Percentiles rank a stretch among this genome's conserved stretches.
phyloP scores from a whole-genome alignment of 1,284 basidiomycete species.

The Leucoagaricus sp. region DNA sequence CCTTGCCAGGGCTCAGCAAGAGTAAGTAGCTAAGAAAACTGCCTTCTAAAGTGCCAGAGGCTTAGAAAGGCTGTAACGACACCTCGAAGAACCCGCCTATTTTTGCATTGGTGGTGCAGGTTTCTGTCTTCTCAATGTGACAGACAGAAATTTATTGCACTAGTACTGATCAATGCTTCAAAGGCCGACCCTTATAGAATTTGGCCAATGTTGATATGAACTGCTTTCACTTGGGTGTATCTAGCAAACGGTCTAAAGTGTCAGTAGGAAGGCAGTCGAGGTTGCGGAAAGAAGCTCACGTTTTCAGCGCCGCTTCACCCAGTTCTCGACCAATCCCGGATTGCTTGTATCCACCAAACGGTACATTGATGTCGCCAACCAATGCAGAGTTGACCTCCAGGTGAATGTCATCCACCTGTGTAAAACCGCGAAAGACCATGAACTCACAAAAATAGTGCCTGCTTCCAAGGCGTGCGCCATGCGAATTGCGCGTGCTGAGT shows the following conservation, averaged over 20 bases:
- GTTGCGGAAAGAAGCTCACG: slow-evolving; percentile 45
- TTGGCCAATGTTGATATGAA: slow-evolving; percentile 29
- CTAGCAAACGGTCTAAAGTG: slow-evolving; percentile 16
- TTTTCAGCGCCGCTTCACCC: slow-evolving; percentile 71
- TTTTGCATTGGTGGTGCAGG: too few relatives aligned
- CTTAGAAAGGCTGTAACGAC: too few relatives aligned
- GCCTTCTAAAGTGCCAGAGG: too few relatives aligned
- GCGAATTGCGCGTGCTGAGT: slow-evolving; percentile 67
- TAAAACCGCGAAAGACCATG: neutral
- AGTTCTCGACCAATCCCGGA: slow-evolving; percentile 75
- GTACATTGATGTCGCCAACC: slow-evolving; percentile 56
- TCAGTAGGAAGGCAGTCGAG: neutral
- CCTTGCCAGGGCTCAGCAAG: too few relatives aligned
- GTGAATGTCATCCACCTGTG: slow-evolving; percentile 7
- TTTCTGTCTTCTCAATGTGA: too few relatives aligned
- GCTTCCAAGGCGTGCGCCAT: slow-evolving; percentile 74
- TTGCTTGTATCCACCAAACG: slow-evolving; percentile 85
- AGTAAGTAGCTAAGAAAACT: too few relatives aligned
- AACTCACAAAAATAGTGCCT: slow-evolving; percentile 67
- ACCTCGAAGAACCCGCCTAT: too few relatives aligned
- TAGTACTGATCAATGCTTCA: neutral
- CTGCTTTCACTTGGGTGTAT: slow-evolving; percentile 36
- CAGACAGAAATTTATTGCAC: too few relatives aligned
- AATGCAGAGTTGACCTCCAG: slow-evolving; percentile 77
- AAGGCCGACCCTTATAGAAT: neutral